phyloP scores from a whole-genome alignment of 164 flowering plant genomes.

The Magnolia kwangsiensis region DNA sequence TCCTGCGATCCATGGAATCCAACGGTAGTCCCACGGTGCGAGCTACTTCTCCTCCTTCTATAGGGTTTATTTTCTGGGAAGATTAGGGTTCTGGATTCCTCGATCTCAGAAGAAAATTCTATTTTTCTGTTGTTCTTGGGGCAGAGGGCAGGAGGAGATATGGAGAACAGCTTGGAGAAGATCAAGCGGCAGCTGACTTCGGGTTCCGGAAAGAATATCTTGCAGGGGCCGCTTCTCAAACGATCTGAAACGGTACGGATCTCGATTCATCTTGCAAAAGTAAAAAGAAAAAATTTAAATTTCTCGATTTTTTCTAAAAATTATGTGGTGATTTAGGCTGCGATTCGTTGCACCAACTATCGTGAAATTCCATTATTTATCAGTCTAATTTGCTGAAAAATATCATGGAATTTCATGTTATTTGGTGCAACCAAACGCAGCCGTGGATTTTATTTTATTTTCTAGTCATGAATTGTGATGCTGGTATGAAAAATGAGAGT shows the following conservation, averaged over 20 bases:
- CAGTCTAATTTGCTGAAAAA: too few species aligned
- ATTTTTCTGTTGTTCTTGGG: neutral
- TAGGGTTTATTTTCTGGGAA: neutral
- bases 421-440: too few species aligned
- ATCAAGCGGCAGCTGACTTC: slow-evolving; percentile 89
- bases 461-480: too few species aligned
- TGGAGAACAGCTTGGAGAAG: slow-evolving; percentile 88
- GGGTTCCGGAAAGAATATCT: slow-evolving; percentile 69
- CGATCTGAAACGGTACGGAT: slow-evolving; percentile 86
- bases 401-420: too few species aligned
- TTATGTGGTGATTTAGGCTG: too few species aligned
- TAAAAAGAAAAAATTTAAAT: too few species aligned
- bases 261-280: neutral
- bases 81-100: neutral
- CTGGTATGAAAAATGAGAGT: too few species aligned
- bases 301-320: neutral
- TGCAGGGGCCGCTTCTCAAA: slow-evolving; percentile 96
- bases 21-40: slow-evolving; percentile 44
- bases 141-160: slow-evolving; percentile 41
- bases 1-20: slow-evolving; percentile 39
- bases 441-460: too few species aligned
- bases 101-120: neutral
- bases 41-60: neutral
- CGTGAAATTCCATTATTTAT: too few species aligned
- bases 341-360: too few species aligned